A percentile compares a stretch with the other conserved stretches of the same genome.
phyloP scores from a whole-genome alignment of 768 basidiomycete species.

The Albatrellus ellisii region DNA sequence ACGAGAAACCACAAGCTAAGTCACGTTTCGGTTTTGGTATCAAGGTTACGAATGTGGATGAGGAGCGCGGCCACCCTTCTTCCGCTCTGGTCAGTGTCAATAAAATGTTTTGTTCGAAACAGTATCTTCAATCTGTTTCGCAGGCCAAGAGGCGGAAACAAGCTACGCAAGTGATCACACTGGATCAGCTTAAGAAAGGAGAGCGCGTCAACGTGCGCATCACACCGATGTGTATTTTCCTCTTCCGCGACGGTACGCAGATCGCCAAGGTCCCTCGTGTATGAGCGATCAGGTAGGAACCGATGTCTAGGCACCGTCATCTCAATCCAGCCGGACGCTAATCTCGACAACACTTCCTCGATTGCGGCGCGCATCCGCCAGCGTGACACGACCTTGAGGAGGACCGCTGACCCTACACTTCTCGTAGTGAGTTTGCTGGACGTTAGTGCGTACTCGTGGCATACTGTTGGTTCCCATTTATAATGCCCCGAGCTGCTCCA shows the following conservation, averaged over 20 bases:
- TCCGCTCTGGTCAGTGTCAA: slow-evolving; percentile 5
- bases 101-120: neutral
- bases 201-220: slow-evolving; percentile 48
- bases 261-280: neutral
- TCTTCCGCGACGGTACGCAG: slow-evolving; percentile 45
- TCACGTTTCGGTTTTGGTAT: too few species aligned
- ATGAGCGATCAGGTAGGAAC: neutral
- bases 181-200: slow-evolving; percentile 32
- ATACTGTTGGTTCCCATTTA: neutral
- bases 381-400: slow-evolving; percentile 45
- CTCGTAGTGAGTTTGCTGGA: slow-evolving; percentile 61
- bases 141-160: slow-evolving; percentile 21
- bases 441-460: slow-evolving; percentile 20
- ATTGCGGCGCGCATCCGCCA: slow-evolving; percentile 45
- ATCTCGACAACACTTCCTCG: slow-evolving; percentile 37
- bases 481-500: slow-evolving; percentile 14
- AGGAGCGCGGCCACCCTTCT: slow-evolving; percentile 10
- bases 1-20: too few species aligned
- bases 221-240: slow-evolving; percentile 54
- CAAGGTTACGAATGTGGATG: neutral
- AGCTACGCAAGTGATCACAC: slow-evolving; percentile 16
- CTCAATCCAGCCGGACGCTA: slow-evolving; percentile 36
- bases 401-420: slow-evolving; percentile 52
- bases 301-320: slow-evolving; percentile 43
- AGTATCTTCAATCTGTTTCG: slow-evolving; percentile 8